These are phyloP conservation scores for Penicillium corylophilum DNA, from an alignment of 2,329 filamentous ascomycete genomes.

Conservation along the genomic window DNA sequence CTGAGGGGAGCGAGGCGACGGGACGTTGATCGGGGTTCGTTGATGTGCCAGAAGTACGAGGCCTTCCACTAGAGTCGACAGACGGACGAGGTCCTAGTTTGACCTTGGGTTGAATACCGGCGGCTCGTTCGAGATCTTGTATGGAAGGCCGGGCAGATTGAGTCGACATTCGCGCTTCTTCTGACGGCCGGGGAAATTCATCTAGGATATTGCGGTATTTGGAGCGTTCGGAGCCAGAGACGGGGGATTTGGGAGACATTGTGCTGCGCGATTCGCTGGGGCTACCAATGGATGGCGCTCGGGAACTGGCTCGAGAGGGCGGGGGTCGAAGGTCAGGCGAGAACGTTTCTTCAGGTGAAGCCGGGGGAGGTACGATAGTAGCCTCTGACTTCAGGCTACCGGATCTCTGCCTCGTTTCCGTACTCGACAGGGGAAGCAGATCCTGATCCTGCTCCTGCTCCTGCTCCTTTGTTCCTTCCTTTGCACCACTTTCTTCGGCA, in stretches of 20 bases:
- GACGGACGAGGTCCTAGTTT: constrained; percentile 87
- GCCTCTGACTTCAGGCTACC: constrained; percentile 36
- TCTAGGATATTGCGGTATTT: constrained; percentile 32
- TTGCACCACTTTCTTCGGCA: constrained; percentile 71
- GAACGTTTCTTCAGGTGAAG: constrained; percentile 13
- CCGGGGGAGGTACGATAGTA: constrained; percentile 32
- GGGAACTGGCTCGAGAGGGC: constrained; percentile 20
- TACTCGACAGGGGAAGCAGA: constrained; percentile 12
- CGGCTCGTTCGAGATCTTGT: constrained; percentile 44
- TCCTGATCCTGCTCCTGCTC: constrained; percentile 42
- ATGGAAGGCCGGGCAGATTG: constrained; percentile 47
- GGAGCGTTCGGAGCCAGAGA: constrained; percentile 25
- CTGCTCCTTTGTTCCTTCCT: constrained; percentile 47
- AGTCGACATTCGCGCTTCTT: constrained; percentile 39
- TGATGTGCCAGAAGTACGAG: constrained; percentile 56
- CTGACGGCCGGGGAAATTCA: constrained; percentile 35
- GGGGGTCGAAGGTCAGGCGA: constrained; percentile 18
- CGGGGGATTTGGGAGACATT: constrained; percentile 19
- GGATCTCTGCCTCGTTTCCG: constrained; percentile 15
- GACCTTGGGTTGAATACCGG: constrained; percentile 61
- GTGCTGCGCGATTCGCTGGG: constrained; percentile 16
- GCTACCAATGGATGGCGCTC: constrained; percentile 16
- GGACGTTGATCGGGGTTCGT: constrained; percentile 59
- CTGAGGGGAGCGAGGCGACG: constrained; percentile 74
- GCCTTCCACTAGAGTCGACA: constrained; percentile 58